A percentile compares a stretch with the other conserved stretches of the same genome.
Evolutionary conservation across 2,329 filamentous ascomycete genomes (phyloP).

Genomic region (Dactylonectria macrodidyma): DNA sequence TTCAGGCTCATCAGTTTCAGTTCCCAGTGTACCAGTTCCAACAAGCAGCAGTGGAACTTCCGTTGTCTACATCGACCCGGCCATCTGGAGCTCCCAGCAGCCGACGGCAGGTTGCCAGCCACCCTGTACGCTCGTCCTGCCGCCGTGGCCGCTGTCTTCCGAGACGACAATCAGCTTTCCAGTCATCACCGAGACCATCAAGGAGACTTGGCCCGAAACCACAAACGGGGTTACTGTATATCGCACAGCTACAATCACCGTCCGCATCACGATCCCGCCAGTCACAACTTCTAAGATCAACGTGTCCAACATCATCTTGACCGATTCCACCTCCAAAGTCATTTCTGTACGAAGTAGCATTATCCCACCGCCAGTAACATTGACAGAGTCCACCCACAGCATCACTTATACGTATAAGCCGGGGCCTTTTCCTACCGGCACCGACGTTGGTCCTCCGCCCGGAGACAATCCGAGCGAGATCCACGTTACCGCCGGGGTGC

Average conservation of each 20-base stretch:
- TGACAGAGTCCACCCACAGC: slow-evolving; percentile 28
- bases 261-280: slow-evolving; percentile 28
- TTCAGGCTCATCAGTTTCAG: too few relatives aligned
- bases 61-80: slow-evolving; percentile 27
- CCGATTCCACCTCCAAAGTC: slow-evolving; percentile 17
- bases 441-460: slow-evolving; percentile 25
- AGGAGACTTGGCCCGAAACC: slow-evolving; percentile 30
- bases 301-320: slow-evolving; percentile 29
- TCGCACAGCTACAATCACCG: slow-evolving; percentile 32
- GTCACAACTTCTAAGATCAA: slow-evolving; percentile 28
- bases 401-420: slow-evolving; percentile 31
- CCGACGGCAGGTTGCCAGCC: slow-evolving; percentile 26
- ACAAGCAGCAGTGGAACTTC: background rate
- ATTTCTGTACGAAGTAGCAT: slow-evolving; percentile 24
- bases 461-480: slow-evolving; percentile 23
- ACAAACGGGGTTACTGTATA: slow-evolving; percentile 29
- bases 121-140: slow-evolving; percentile 27
- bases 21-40: too few relatives aligned
- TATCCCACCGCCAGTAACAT: slow-evolving; percentile 21
- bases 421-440: slow-evolving; percentile 19
- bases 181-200: slow-evolving; percentile 26
- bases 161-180: slow-evolving; percentile 30
- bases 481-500: slow-evolving; percentile 15
- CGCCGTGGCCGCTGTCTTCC: slow-evolving; percentile 29
- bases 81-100: slow-evolving; percentile 19